These are phyloP conservation scores for Pueraria montana DNA, from an alignment of 306 rosid species.

Conservation along the genomic window DNA sequence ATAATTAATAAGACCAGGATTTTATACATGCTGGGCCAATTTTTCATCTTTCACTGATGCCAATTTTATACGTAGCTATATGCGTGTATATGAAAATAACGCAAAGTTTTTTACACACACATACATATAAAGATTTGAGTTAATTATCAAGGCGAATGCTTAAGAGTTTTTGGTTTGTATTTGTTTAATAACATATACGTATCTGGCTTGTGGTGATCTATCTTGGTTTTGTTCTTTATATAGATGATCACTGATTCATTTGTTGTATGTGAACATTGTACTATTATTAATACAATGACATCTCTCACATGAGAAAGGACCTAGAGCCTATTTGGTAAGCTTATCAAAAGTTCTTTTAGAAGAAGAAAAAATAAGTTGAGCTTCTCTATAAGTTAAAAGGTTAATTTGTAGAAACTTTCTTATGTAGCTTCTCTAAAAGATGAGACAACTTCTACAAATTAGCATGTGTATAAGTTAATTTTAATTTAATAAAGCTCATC, in stretches of 20 bases:
- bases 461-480: no score
- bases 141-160: neutral
- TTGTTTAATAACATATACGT: neutral
- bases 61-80: slow-evolving; percentile 7
- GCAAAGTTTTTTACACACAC: neutral
- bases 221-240: neutral
- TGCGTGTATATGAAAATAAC: slow-evolving; percentile 35
- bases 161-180: neutral
- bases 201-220: slow-evolving; percentile 14
- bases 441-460: no score
- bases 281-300: neutral
- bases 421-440: no score
- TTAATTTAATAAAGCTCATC: no score
- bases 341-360: no score
- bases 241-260: neutral
- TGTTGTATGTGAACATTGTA: neutral
- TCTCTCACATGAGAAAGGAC: neutral
- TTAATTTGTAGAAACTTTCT: no score
- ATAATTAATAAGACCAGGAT: neutral
- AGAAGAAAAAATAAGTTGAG: no score
- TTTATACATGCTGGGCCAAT: neutral
- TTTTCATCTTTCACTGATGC: neutral
- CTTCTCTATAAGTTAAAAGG: no score
- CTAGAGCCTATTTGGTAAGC: no score
- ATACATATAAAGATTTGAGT: neutral